phyloP scores from a whole-genome alignment of 148 eudicot species.

The Vaccinium vitisidaea region DNA sequence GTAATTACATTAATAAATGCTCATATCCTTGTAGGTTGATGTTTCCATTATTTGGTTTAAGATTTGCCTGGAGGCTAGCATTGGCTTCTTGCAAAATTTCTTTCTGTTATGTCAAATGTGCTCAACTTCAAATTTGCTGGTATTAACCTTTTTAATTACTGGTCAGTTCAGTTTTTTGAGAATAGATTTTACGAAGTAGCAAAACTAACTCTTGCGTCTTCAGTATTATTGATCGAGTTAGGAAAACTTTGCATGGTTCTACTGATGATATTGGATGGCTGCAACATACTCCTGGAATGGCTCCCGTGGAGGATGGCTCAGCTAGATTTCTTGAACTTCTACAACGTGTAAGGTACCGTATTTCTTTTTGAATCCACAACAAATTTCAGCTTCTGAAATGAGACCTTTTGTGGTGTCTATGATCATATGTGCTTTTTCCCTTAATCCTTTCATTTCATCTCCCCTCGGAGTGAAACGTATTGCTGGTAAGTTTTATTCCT shows the following conservation, averaged over 20 bases:
- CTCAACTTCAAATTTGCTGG: conserved; percentile 46
- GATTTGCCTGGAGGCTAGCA: conserved; percentile 46
- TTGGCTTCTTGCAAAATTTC: conserved; percentile 52
- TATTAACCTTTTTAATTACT: conserved; percentile 17
- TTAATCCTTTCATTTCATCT: not conserved
- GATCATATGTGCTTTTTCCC: not conserved
- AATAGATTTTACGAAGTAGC: not conserved
- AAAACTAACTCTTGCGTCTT: conserved; percentile 13
- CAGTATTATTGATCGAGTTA: conserved; percentile 57
- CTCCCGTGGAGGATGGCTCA: conserved; percentile 77
- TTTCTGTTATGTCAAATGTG: conserved; percentile 30
- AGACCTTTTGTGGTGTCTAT: not conserved
- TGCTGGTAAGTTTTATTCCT: not conserved
- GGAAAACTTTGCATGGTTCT: conserved; percentile 68
- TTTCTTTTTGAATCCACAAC: not conserved
- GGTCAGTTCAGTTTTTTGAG: not conserved
- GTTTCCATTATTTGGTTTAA: conserved; percentile 51
- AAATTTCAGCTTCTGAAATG: not conserved
- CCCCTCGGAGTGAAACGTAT: not conserved
- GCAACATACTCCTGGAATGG: conserved; percentile 65
- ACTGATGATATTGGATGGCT: conserved; percentile 93
- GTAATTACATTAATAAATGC: conserved; percentile 15
- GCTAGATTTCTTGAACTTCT: conserved; percentile 75
- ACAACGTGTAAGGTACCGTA: conserved; percentile 55
- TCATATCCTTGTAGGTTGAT: conserved; percentile 48